These are phyloP conservation scores for Daldinia vernicosa DNA, from an alignment of 495 filamentous ascomycete genomes.

Conservation along the genomic window DNA sequence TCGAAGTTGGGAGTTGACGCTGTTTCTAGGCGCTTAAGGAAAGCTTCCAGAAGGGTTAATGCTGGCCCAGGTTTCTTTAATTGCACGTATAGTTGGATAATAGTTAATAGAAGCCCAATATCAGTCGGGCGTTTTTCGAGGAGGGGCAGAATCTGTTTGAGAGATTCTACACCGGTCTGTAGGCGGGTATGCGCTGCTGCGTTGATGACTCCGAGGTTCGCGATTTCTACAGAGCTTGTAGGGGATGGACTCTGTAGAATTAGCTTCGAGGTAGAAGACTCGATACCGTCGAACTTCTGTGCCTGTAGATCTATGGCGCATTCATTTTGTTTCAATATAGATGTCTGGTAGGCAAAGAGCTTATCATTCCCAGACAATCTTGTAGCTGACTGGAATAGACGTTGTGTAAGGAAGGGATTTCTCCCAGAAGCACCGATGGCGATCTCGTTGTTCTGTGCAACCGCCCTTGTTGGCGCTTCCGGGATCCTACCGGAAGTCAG, in stretches of 20 bases:
- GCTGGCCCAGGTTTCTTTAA: constrained; percentile 80
- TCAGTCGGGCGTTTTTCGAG: constrained; percentile 81
- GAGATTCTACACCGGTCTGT: constrained; percentile 68
- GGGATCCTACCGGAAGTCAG: constrained; percentile 66
- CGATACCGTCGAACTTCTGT: constrained; percentile 79
- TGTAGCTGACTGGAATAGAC: constrained; percentile 67
- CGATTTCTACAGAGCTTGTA: constrained; percentile 64
- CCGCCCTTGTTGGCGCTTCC: constrained; percentile 77
- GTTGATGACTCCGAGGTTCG: constrained; percentile 76
- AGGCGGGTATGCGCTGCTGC: constrained; percentile 78
- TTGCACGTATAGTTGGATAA: constrained; percentile 83
- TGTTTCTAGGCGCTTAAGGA: constrained; percentile 76
- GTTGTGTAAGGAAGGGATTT: constrained; percentile 83
- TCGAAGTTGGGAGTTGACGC: constrained; percentile 64
- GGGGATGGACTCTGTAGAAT: constrained; percentile 61
- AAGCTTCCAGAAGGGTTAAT: constrained; percentile 75
- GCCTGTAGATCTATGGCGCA: constrained; percentile 78
- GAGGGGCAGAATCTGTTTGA: constrained; percentile 78
- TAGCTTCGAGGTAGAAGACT: constrained; percentile 67
- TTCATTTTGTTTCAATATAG: constrained; percentile 71
- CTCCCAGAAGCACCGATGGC: constrained; percentile 62
- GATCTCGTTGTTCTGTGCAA: constrained; percentile 82
- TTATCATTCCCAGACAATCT: constrained; percentile 69
- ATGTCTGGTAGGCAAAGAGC: constrained; percentile 80
- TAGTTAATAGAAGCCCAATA: constrained; percentile 82